Base-by-base conservation (phyloP, 2,329 filamentous ascomycete species). In the Colletotrichum tanaceti region DNA sequence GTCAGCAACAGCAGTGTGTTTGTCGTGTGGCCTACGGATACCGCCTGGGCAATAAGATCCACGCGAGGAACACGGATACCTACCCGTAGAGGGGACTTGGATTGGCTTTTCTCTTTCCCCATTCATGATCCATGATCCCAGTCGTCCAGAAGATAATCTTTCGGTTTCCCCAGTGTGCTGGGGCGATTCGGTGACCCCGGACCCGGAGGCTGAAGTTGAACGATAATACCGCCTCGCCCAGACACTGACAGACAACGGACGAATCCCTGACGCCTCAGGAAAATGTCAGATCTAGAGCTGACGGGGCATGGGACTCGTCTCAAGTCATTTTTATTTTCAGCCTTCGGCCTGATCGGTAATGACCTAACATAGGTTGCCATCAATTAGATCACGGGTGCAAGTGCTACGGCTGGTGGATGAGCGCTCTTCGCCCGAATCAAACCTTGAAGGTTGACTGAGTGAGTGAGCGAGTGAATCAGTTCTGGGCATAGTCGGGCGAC, bases 181-280 rank as follows among this genome's bases (percentile, higher is more conserved):
- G 39, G 20, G 32, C 32, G 28, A 53, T 13, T 16, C 13, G 32
- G n/a, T 16, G 50, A 13, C 32, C 20, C 7, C 10, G 50, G 50
- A 13, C 32, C 20, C 7, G 18, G 50, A n/a, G 1, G n/a, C 14
- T 41, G 13, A 18, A 35, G 32, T 35, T 35, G 32, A 2, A 2
- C 32, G 32, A 35, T 35, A 35, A 35, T 35, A 35, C 28, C 28
- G 11, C 13, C 49, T 53, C 49, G 20, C 18, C 49, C 18, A 22
- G 50, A 9, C 20, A 54, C 50, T 11, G 5, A 52, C 24, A 28
- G 47, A 65, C 46, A 53, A 44, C 39, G 38, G 32, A 64, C 35
- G 43, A 46, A 59, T 60, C 38, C 54, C 32, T 38, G 47, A 65
- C 46, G 46, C 55, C 54, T 65, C 57, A 54, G 46, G 50, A 50